Base-by-base conservation (phyloP, 2,329 filamentous ascomycete genomes). In the Paecilomyces formosus region DNA sequence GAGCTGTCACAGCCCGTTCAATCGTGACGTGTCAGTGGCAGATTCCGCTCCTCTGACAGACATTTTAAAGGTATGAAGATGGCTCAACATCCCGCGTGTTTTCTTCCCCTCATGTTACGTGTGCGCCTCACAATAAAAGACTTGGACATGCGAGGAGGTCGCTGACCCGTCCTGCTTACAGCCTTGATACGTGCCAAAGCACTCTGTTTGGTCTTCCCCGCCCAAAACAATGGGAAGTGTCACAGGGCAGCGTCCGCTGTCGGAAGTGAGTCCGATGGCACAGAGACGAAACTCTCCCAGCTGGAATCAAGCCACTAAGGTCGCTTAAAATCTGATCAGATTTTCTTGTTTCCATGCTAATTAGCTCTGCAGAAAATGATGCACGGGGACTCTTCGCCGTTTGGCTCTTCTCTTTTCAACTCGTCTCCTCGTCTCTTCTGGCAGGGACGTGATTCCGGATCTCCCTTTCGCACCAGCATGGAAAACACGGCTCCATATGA, bases 231-330 rank as follows among this genome's bases (percentile, higher is more conserved):
- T 84, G 79, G 71, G 78, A 57, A 81, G 78, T 72, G 80, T 82
- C 68, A 77, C 74, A 59, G 74, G 74, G 82, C 84, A 87, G 70
- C 86, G 89, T 67, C 89, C 94, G 59, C 83, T 99, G 64, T 89
- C 91, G 62, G 94, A 99, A 79, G 86, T 99, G 70, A 90, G 89
- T 66, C 89, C 89, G 56, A 89, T 89, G 62, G 90, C 92, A 76
- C 88, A 86, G 74, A 85, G 93, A 72, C 85, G 92, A 68, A 97
- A 97, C 79, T 97, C 92, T 55, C 92, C 92, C 56, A 95, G 89
- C 79, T 96, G 88, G 85, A 92, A 88, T 68, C 88, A 92, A 73
- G 74, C 78, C 61, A 81, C 79, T 60, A 91, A 89, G 83, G 88
- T 92, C 81, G 73, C 74, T 63, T 64, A 24, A 58, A 33, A 51